A percentile compares a stretch with the other conserved stretches of the same genome.
Evolutionary conservation across 2,329 filamentous ascomycete species (phyloP).

Genomic region (Claviceps sp.): DNA sequence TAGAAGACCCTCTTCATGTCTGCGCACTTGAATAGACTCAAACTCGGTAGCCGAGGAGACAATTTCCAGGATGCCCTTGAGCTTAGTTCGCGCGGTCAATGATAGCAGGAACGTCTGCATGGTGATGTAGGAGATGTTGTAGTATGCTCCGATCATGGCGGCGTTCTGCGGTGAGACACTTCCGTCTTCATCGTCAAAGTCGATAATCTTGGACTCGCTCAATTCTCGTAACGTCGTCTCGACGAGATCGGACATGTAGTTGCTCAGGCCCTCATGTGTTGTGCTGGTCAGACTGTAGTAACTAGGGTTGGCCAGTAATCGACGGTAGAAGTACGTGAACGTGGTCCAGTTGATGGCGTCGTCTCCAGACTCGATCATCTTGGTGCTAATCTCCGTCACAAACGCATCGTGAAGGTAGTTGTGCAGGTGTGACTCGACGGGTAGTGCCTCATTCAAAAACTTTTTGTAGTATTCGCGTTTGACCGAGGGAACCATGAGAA

Average conservation of each 20-base stretch:
- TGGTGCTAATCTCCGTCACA: constrained; percentile 91
- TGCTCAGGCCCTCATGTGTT: constrained; percentile 84
- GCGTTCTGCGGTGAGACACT: constrained; percentile 81
- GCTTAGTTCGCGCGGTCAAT: constrained; percentile 73
- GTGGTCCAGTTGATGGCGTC: constrained; percentile 98
- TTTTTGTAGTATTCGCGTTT: constrained; percentile 99
- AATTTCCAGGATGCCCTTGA: constrained; percentile 95
- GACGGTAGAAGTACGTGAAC: constrained; percentile 95
- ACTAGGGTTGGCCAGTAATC: constrained; percentile 86
- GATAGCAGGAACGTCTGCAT: constrained; percentile 98
- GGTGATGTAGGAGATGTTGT: constrained; percentile 97
- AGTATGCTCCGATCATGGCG: constrained; percentile 96
- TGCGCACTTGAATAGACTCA: constrained; percentile 83
- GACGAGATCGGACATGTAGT: constrained; percentile 85
- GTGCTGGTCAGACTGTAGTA: constrained; percentile 86
- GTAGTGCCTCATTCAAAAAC: constrained; percentile 89
- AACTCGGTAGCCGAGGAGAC: constrained; percentile 95
- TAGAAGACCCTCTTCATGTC: constrained; percentile 79
- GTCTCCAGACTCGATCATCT: constrained; percentile 88
- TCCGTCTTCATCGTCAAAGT: constrained; percentile 89
- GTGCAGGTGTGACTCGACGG: constrained; percentile 88
- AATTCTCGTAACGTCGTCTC: constrained; percentile 87
- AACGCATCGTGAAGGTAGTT: constrained; percentile 90
- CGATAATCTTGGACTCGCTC: constrained; percentile 85
- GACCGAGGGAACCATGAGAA: constrained; percentile 90